phyloP scores from a whole-genome alignment of 139 green algal species.

The Deuterostichococcus epilithicus region DNA sequence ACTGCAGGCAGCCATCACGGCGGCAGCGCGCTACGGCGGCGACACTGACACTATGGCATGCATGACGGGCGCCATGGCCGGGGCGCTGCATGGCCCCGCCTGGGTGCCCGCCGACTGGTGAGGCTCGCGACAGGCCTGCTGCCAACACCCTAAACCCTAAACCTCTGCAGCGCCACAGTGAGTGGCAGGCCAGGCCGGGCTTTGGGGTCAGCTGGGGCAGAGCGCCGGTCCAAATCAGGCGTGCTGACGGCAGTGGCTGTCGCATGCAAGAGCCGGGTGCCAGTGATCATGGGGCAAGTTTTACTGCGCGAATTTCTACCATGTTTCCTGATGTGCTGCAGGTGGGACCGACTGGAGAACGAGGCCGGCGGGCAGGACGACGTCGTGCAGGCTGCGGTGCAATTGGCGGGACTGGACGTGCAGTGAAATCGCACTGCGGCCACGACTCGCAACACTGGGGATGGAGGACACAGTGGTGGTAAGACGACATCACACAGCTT shows the following conservation, averaged over 20 bases:
- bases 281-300: background rate
- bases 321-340: background rate
- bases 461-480: no score
- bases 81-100: constrained; percentile 26
- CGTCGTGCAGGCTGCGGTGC: background rate
- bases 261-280: background rate
- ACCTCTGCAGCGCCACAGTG: background rate
- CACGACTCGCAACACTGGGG: no score
- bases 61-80: constrained; percentile 33
- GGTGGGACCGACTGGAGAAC: constrained; percentile 30
- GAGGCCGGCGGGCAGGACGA: background rate
- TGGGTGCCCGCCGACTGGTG: constrained; percentile 32
- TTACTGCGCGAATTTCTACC: background rate
- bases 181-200: background rate
- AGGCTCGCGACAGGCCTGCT: background rate
- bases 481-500: no score
- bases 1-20: constrained; percentile 23
- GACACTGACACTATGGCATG: constrained; percentile 42
- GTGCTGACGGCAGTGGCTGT: background rate
- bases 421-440: no score
- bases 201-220: background rate
- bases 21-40: constrained; percentile 35
- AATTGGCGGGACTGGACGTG: background rate
- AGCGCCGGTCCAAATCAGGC: background rate
- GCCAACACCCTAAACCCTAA: background rate